A percentile compares a stretch with the other conserved stretches of the same genome.
Evolutionary conservation across 2,329 filamentous ascomycete genomes (phyloP).

Genomic region (Ophiostoma piceae): DNA sequence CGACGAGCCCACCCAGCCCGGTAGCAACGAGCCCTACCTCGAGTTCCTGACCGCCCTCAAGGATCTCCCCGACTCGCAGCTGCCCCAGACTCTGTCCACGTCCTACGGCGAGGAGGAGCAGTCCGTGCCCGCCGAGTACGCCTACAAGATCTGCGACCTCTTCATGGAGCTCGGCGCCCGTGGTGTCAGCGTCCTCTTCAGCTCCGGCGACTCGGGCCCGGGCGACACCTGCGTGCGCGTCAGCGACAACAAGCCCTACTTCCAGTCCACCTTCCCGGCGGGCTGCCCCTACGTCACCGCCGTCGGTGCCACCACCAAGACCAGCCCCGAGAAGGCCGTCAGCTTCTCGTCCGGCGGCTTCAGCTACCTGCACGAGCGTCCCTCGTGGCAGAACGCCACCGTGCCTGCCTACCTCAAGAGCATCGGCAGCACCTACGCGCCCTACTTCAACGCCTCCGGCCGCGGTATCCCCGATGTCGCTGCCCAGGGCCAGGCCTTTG

Average conservation of each 20-base stretch:
- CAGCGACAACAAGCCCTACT: constrained; percentile 38
- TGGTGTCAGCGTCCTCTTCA: constrained; percentile 60
- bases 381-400: constrained; percentile 38
- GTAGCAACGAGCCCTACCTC: constrained; percentile 66
- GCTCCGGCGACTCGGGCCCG: constrained; percentile 55
- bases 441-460: constrained; percentile 41
- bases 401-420: constrained; percentile 38
- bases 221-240: constrained; percentile 59
- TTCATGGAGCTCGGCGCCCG: constrained; percentile 62
- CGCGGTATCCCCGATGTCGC: constrained; percentile 49
- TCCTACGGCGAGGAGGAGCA: constrained; percentile 66
- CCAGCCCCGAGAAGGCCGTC: constrained; percentile 30
- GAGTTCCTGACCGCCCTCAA: constrained; percentile 57
- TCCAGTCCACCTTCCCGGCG: constrained; percentile 38
- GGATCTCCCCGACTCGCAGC: constrained; percentile 42
- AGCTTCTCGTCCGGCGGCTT: constrained; percentile 42
- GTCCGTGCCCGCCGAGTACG: constrained; percentile 56
- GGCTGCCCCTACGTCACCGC: constrained; percentile 42
- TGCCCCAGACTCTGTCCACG: constrained; percentile 59
- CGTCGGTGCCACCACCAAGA: constrained; percentile 52
- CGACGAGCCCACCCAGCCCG: constrained; percentile 39
- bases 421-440: constrained; percentile 41
- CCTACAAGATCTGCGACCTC: constrained; percentile 55
- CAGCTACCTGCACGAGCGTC: constrained; percentile 42
- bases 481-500: constrained; percentile 44